Conservation (phyloP, 202 grass and related monocot species). For the Zizania palustris region DNA sequence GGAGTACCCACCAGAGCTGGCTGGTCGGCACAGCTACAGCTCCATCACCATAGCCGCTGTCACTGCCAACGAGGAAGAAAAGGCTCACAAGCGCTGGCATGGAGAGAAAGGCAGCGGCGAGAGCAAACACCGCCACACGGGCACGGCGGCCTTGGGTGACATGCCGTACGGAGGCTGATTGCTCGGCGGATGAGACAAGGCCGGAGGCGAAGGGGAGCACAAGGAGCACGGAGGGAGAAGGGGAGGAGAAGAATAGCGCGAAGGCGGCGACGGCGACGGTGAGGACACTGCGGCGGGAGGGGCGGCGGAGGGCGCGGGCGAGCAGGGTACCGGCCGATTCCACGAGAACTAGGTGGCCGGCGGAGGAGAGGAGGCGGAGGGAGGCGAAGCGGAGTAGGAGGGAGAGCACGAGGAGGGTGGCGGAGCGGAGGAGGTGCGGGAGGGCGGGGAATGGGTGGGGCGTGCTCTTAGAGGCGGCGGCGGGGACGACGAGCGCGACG, state of each 20-base stretch:
- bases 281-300: constrained; percentile 51
- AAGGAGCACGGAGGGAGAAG: constrained; percentile 49
- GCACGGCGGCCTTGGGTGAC: constrained; percentile 57
- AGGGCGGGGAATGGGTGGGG: constrained; percentile 53
- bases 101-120: constrained; percentile 66
- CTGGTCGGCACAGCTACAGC: constrained; percentile 30
- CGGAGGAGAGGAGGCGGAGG: constrained; percentile 40
- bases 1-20: constrained; percentile 66
- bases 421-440: constrained; percentile 58
- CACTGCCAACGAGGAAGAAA: constrained; percentile 37
- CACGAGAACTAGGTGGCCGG: constrained; percentile 53
- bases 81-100: constrained; percentile 57
- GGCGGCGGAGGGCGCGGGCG: constrained; percentile 58
- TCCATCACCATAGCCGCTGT: not conserved
- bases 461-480: constrained; percentile 40
- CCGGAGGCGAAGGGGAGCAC: constrained; percentile 66
- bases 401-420: constrained; percentile 51
- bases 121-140: constrained; percentile 52
- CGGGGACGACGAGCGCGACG: constrained; percentile 26
- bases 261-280: constrained; percentile 38
- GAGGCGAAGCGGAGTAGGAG: constrained; percentile 51
- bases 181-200: constrained; percentile 64
- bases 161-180: constrained; percentile 44
- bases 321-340: constrained; percentile 60
- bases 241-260: constrained; percentile 38